Evolutionary conservation across 2,329 filamentous ascomycete species (phyloP).

Genomic region (Cytospora chrysosperma): DNA sequence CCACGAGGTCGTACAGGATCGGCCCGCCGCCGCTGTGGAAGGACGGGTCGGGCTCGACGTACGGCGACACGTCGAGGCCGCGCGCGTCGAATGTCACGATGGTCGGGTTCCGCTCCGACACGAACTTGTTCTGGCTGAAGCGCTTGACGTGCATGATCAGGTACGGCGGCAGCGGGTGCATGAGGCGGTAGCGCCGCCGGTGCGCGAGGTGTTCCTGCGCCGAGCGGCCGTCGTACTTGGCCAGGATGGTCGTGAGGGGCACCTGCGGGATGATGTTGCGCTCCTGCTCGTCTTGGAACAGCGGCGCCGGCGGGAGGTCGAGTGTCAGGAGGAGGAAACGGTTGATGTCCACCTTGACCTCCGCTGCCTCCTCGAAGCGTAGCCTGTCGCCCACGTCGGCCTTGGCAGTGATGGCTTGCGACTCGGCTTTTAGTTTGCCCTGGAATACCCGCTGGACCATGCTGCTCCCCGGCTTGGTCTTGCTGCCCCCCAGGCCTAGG

Average conservation of each 20-base stretch:
- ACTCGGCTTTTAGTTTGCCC: slow-evolving; percentile 86
- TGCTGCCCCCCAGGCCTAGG: slow-evolving; percentile 84
- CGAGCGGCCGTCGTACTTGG: slow-evolving; percentile 87
- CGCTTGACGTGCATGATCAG: slow-evolving; percentile 95
- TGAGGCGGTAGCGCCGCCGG: slow-evolving; percentile 81
- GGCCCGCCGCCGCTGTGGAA: slow-evolving; percentile 73
- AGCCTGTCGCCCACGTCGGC: slow-evolving; percentile 84
- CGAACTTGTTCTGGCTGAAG: slow-evolving; percentile 95
- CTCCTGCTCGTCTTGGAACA: slow-evolving; percentile 94
- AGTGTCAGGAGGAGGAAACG: slow-evolving; percentile 91
- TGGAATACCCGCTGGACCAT: slow-evolving; percentile 94
- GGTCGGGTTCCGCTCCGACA: slow-evolving; percentile 92
- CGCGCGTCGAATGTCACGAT: slow-evolving; percentile 94
- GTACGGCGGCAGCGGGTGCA: slow-evolving; percentile 88
- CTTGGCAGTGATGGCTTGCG: slow-evolving; percentile 88
- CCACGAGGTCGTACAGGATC: slow-evolving; percentile 91
- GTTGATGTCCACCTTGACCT: slow-evolving; percentile 72
- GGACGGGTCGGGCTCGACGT: slow-evolving; percentile 81
- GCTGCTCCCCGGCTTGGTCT: slow-evolving; percentile 77
- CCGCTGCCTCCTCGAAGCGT: slow-evolving; percentile 87
- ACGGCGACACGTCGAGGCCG: slow-evolving; percentile 81
- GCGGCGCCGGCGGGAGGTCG: slow-evolving; percentile 84
- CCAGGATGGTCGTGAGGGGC: slow-evolving; percentile 76
- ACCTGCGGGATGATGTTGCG: slow-evolving; percentile 96
- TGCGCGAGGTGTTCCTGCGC: slow-evolving; percentile 88